Evolutionary conservation across 805 yeast species (phyloP).

Genomic region (Ogataea wickerhamii): DNA sequence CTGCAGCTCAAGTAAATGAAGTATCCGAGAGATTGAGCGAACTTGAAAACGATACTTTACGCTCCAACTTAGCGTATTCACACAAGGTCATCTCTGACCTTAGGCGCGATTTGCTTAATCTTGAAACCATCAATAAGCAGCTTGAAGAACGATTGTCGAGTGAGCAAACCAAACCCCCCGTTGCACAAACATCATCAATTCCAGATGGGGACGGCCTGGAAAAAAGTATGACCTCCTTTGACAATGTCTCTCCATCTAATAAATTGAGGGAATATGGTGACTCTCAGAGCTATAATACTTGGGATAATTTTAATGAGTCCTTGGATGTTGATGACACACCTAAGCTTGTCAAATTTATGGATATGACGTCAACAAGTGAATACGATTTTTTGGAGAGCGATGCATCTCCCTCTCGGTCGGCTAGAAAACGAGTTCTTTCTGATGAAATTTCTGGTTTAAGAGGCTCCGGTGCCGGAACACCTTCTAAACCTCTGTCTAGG

Average conservation of each 20-base stretch:
- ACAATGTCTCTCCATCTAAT: background rate
- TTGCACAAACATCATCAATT: background rate
- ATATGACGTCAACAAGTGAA: no score
- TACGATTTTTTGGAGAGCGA: no score
- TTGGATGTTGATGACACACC: slow-evolving; percentile 11
- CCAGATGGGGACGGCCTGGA: background rate
- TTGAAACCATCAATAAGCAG: background rate
- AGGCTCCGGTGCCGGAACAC: no score
- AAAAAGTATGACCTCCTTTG: background rate
- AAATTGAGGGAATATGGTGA: background rate
- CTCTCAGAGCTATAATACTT: background rate
- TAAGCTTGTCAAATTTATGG: no score
- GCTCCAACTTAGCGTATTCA: background rate
- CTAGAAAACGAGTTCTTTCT: no score
- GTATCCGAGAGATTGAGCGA: no score
- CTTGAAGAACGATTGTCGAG: background rate
- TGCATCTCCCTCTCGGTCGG: no score
- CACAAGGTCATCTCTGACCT: background rate
- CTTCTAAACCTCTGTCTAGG: no score
- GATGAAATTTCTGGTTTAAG: no score
- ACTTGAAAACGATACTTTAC: background rate
- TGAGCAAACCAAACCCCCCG: background rate
- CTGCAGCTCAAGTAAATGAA: no score
- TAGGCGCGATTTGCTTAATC: background rate
- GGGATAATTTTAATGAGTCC: slow-evolving; percentile 22